phyloP scores from a whole-genome alignment of 2,329 filamentous ascomycete genomes.

The Zalaria sp. region DNA sequence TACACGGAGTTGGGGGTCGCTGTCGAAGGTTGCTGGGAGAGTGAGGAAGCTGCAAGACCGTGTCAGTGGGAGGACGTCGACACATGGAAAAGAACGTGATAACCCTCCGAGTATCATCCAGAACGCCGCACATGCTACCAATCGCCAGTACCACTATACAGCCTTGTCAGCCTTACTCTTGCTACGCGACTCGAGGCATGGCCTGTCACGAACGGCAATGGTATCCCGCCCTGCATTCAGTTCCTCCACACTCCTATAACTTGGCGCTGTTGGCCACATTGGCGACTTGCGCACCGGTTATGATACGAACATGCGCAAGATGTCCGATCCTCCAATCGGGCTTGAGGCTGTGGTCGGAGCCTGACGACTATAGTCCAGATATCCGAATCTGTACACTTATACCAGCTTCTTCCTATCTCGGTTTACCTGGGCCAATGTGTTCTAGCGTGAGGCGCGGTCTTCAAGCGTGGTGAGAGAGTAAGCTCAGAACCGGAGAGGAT shows the following conservation, averaged over 20 bases:
- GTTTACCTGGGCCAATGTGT: no score
- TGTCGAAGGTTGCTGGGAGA: constrained; percentile 32
- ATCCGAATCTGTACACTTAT: no score
- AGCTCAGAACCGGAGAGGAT: neutral
- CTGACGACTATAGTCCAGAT: no score
- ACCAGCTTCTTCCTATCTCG: no score
- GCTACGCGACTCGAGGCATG: constrained; percentile 6
- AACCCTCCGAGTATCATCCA: constrained; percentile 36
- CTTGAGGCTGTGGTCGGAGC: no score
- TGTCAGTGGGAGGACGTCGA: constrained; percentile 6
- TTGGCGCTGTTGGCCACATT: constrained; percentile 13
- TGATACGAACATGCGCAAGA: no score
- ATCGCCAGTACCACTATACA: constrained; percentile 33
- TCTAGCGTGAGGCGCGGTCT: neutral
- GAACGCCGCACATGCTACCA: constrained; percentile 27
- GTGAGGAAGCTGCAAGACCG: constrained; percentile 29
- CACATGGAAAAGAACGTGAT: constrained; percentile 8
- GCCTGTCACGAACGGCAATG: neutral
- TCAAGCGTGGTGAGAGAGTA: neutral
- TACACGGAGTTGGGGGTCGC: constrained; percentile 23
- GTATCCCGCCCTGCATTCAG: constrained; percentile 9
- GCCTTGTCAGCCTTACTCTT: constrained; percentile 6
- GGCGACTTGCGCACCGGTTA: neutral
- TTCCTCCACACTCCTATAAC: constrained; percentile 15
- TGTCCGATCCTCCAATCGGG: no score